Conservation (phyloP, 73 alveolate species). For the Blepharisma japonicum region DNA sequence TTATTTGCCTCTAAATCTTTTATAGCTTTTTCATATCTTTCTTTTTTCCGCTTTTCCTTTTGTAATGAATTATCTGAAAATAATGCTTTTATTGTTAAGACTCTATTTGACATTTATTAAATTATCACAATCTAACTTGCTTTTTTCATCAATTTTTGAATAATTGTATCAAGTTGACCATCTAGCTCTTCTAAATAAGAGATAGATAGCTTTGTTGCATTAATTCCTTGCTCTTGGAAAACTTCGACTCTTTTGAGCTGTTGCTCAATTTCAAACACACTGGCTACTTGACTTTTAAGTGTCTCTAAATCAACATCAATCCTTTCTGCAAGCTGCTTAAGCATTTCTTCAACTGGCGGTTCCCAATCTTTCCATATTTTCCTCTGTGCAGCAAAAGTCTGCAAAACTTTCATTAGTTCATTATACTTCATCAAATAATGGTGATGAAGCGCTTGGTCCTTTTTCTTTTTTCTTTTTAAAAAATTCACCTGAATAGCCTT, state of each 20-base stretch:
- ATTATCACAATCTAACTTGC: background rate
- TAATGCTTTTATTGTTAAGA: background rate
- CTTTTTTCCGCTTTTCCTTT: background rate
- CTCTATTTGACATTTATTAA: background rate
- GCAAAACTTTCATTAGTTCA: conserved; percentile 1
- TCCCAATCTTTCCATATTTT: conserved; percentile 15
- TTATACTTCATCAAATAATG: background rate
- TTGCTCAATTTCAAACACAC: conserved; percentile 24
- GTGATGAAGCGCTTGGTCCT: conserved; percentile 26
- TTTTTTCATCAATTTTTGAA: background rate
- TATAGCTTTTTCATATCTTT: too few species aligned
- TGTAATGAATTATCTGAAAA: background rate
- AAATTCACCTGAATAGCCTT: conserved; percentile 30
- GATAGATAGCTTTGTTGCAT: conserved; percentile 11
- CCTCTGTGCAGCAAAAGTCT: background rate
- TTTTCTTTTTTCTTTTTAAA: conserved; percentile 11
- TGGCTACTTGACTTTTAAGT: background rate
- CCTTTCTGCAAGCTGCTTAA: conserved; percentile 27
- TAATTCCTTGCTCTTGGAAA: conserved; percentile 24
- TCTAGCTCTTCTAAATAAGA: background rate
- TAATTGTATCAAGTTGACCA: background rate
- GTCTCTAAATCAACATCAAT: conserved; percentile 24
- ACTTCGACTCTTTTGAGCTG: conserved; percentile 25
- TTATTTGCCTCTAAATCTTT: too few species aligned
- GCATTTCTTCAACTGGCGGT: conserved; percentile 31